Percentiles rank a stretch among this genome's conserved stretches.
These are phyloP conservation scores for Fusarium acutatum DNA, from an alignment of 2,329 filamentous ascomycete genomes.

Conservation along the genomic window DNA sequence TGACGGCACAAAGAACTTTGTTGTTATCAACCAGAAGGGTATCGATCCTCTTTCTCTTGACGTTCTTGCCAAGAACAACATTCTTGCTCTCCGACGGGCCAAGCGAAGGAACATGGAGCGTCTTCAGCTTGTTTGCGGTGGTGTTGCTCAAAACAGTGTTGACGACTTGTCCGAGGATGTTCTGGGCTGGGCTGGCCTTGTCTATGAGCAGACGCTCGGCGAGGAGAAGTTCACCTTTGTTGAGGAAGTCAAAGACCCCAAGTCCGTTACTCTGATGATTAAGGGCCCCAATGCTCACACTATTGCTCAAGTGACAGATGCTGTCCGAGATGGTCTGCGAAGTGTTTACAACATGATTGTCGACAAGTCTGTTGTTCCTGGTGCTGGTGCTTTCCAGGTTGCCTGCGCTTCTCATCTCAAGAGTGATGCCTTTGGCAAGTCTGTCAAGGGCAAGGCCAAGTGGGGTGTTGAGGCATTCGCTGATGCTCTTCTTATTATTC, in stretches of 20 bases:
- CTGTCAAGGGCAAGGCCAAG: conserved; percentile 97
- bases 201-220: conserved; percentile 96
- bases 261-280: conserved; percentile 96
- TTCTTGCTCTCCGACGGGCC: conserved; percentile 89
- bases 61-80: conserved; percentile 97
- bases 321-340: conserved; percentile 91
- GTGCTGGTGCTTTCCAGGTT: conserved; percentile 94
- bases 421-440: conserved; percentile 85
- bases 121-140: conserved; percentile 92
- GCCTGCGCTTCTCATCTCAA: conserved; percentile 88
- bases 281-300: conserved; percentile 98
- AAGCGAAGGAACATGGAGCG: conserved; percentile 99
- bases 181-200: conserved; percentile 93
- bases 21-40: conserved; percentile 99
- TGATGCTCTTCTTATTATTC: conserved; percentile 92
- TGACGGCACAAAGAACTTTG: conserved; percentile 93
- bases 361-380: conserved; percentile 94
- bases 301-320: conserved; percentile 95
- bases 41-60: conserved; percentile 97
- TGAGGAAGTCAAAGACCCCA: conserved; percentile 98
- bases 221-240: conserved; percentile 99
- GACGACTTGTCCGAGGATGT: conserved; percentile 89
- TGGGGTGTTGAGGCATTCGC: conserved; percentile 95
- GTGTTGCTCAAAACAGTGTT: conserved; percentile 92
- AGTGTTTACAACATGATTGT: conserved; percentile 99